phyloP scores from a whole-genome alignment of 2,329 filamentous ascomycete species.

The Epichloe uncinata region DNA sequence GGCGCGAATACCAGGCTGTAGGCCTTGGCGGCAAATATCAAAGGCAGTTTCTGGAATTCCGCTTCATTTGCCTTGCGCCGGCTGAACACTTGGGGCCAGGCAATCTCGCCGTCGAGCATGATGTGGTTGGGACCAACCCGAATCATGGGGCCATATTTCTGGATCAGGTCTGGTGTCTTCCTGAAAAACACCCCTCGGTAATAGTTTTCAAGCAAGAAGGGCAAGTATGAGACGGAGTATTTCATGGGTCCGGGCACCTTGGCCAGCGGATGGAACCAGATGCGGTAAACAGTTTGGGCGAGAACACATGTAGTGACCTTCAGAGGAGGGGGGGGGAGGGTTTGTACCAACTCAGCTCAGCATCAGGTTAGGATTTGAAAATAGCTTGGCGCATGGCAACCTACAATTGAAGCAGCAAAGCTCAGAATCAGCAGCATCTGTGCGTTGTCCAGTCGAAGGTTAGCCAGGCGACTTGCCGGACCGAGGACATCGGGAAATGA shows the following conservation, averaged over 20 bases:
- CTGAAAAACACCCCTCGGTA: constrained; percentile 10
- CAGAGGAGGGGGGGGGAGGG: too few species aligned
- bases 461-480: not conserved
- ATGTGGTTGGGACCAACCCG: constrained; percentile 28
- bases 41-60: constrained; percentile 7
- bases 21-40: constrained; percentile 5
- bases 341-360: not conserved
- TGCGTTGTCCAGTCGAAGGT: not conserved
- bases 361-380: not conserved
- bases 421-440: not conserved
- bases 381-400: not conserved
- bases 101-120: constrained; percentile 18
- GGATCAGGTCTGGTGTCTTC: constrained; percentile 10
- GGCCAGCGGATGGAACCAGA: constrained; percentile 18
- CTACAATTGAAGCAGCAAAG: not conserved
- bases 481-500: not conserved
- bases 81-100: constrained; percentile 22
- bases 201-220: constrained; percentile 9
- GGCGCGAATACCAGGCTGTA: constrained; percentile 9
- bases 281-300: constrained; percentile 10
- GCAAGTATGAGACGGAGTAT: constrained; percentile 10
- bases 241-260: constrained; percentile 16
- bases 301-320: constrained; percentile 5
- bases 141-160: constrained; percentile 22
- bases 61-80: constrained; percentile 10